Conservation (phyloP, 768 basidiomycete species). For the Coprinopsis strossmayeri region DNA sequence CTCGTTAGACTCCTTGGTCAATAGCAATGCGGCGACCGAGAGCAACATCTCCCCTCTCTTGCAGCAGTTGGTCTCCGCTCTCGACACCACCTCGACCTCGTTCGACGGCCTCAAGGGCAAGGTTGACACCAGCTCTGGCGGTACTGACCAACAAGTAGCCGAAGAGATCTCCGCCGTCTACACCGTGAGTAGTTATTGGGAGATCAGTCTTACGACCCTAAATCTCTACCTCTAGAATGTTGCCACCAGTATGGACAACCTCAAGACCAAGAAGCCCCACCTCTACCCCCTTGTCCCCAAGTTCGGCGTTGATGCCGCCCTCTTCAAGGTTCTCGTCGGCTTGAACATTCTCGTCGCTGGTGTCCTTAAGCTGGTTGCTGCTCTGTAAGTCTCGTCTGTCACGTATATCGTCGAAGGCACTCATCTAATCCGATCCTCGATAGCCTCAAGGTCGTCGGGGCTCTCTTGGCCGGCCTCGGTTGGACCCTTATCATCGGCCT, state of each 20-base stretch:
- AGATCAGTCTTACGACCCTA: neutral
- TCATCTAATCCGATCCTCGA: neutral
- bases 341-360: slow-evolving; percentile 7
- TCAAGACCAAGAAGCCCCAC: slow-evolving; percentile 12
- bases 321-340: slow-evolving; percentile 11
- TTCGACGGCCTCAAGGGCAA: slow-evolving; percentile 3
- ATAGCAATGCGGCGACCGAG: neutral
- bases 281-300: slow-evolving; percentile 8
- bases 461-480: neutral
- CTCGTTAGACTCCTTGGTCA: slow-evolving; percentile 5
- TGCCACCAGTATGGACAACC: slow-evolving; percentile 7
- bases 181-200: neutral
- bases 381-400: slow-evolving; percentile 8
- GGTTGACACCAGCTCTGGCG: slow-evolving; percentile 4
- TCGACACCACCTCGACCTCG: neutral
- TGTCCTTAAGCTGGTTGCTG: slow-evolving; percentile 8
- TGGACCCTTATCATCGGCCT: too few species aligned
- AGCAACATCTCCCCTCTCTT: slow-evolving; percentile 6
- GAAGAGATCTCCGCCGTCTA: slow-evolving; percentile 5
- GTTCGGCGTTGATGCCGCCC: slow-evolving; percentile 11
- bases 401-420: neutral
- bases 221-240: slow-evolving; percentile 3
- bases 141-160: slow-evolving; percentile 15
- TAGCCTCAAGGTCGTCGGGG: slow-evolving; percentile 2
- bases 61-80: neutral